Percentiles rank a stretch among this genome's conserved stretches.
Conservation (phyloP, 1,284 basidiomycete species). For the Ustilago esculenta region DNA sequence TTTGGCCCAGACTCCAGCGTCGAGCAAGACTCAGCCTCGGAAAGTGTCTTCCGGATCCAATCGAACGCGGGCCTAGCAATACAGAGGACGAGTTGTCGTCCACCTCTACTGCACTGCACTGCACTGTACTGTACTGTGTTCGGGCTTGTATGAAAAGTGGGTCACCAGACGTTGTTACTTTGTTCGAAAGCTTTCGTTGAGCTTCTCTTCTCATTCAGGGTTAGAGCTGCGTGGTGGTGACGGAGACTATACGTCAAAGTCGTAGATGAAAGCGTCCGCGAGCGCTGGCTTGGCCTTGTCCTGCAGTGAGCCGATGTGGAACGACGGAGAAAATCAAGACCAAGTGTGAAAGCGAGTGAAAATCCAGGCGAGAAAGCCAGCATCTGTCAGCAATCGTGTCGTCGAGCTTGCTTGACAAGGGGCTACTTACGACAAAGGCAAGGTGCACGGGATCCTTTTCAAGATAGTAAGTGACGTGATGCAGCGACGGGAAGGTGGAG, state of each 20-base stretch:
- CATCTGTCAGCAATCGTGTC: not conserved
- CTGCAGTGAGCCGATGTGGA: too few species aligned
- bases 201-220: too few species aligned
- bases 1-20: not conserved
- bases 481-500: slow-evolving; percentile 39
- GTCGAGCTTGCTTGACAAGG: not conserved
- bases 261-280: slow-evolving; percentile 44
- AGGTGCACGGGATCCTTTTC: slow-evolving; percentile 44
- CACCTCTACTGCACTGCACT: too few species aligned
- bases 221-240: too few species aligned
- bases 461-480: slow-evolving; percentile 44
- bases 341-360: not conserved
- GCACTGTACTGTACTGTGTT: too few species aligned
- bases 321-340: not conserved
- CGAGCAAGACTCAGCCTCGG: slow-evolving; percentile 5
- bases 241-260: slow-evolving; percentile 30
- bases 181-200: too few species aligned
- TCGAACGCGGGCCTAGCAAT: slow-evolving; percentile 20
- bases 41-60: slow-evolving; percentile 3
- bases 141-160: too few species aligned
- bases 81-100: too few species aligned
- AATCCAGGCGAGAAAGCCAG: too few species aligned
- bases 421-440: slow-evolving; percentile 33
- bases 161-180: too few species aligned
- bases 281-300: slow-evolving; percentile 32